Evolutionary conservation across 306 rosid species (phyloP), one percentile per base, ranked within the genome.

Genomic region (Castanopsis chinensis): DNA sequence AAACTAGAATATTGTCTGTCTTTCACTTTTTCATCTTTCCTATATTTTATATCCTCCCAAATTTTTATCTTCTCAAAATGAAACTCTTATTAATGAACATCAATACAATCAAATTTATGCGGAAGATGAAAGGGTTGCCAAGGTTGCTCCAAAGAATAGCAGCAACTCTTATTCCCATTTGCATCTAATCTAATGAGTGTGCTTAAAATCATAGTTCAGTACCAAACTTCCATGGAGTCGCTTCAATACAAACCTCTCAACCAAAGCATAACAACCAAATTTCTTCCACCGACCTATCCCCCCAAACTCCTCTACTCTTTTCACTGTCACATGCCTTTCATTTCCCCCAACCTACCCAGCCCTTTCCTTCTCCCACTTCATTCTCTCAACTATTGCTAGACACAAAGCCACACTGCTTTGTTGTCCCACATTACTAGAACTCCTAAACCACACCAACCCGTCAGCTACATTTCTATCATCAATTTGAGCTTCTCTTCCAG

Each of bases 351-450:
- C 6, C 69, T 76, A 83, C 13, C 89, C 86, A 13, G 4, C 87
- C 56, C 87, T 82, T 58, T 72, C 80, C 49, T 77, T 43, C 68
- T 85, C 87, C 88, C 89, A 86, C 74, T 76, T 81, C 85, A 82
- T 70, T 28, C 85, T 85, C 75, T 82, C 90, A 13, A 80, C 35
- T 21, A 82, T 37, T 23, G 43, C 74, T 53, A 33, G 6, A 41
- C 85, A 77, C 81, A 87, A 5, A 17, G 83, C 85, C 7, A 82
- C 79, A 3, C 59, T 27, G 0, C 4, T 43, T 53, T 55, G 69
- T 28, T 25, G 71, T 64, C 65, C 82, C 41, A 7, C 54, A 51
- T 75, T 64, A 27, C 21, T 53, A 41, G 3, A 12, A 11, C 81
- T 65, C 74, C 27, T 58, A 32, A 87, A 87, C 83, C 82, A 82